A percentile compares a stretch with the other conserved stretches of the same genome.
These are phyloP conservation scores for Cystobasidium slooffiae DNA, from an alignment of 1,284 basidiomycete species.

Conservation along the genomic window DNA sequence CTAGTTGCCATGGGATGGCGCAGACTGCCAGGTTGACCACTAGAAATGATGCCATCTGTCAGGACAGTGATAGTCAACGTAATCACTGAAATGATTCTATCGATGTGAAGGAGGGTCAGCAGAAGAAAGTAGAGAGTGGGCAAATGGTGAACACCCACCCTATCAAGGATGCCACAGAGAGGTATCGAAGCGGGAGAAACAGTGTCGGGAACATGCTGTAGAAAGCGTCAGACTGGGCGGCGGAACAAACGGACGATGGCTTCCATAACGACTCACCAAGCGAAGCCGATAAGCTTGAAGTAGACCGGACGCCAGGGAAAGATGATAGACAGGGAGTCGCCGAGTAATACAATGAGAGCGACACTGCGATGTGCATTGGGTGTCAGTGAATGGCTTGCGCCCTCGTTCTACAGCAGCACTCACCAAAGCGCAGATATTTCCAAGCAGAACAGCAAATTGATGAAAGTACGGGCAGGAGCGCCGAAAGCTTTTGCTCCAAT, in stretches of 20 bases:
- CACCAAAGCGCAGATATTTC: slow-evolving; percentile 81
- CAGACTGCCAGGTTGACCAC: slow-evolving; percentile 78
- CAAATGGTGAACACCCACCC: slow-evolving; percentile 54
- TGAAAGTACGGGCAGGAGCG: slow-evolving; percentile 67
- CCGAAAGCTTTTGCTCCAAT: slow-evolving; percentile 87
- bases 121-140: slow-evolving; percentile 41
- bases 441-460: slow-evolving; percentile 77
- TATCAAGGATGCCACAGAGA: slow-evolving; percentile 82
- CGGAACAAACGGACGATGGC: neutral
- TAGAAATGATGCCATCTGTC: slow-evolving; percentile 80
- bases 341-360: slow-evolving; percentile 80
- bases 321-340: slow-evolving; percentile 77
- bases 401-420: slow-evolving; percentile 41
- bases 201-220: slow-evolving; percentile 76
- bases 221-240: neutral
- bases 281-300: slow-evolving; percentile 75
- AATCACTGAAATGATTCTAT: slow-evolving; percentile 73
- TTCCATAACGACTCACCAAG: slow-evolving; percentile 64
- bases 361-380: slow-evolving; percentile 58
- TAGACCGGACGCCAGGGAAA: slow-evolving; percentile 67
- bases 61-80: slow-evolving; percentile 79
- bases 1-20: slow-evolving; percentile 74
- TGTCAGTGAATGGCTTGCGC: neutral
- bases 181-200: slow-evolving; percentile 77
- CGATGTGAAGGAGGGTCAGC: neutral